phyloP scores from a whole-genome alignment of 2,329 filamentous ascomycete genomes.

The Lasiodiplodia gonubiensis region DNA sequence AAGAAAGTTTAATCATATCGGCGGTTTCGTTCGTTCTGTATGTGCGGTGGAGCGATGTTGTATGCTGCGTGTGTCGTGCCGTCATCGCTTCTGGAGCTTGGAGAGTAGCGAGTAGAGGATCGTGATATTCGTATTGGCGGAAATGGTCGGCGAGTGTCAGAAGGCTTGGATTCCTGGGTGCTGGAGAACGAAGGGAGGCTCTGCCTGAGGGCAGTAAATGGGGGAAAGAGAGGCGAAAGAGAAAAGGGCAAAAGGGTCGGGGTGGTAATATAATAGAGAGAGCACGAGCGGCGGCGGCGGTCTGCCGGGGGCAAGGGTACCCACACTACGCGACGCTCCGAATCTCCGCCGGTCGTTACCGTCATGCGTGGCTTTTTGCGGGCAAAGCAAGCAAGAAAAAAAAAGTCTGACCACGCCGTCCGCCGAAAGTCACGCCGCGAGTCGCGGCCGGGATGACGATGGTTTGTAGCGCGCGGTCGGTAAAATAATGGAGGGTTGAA shows the following conservation, averaged over 20 bases:
- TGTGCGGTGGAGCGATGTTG: neutral
- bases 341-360: conserved; percentile 16
- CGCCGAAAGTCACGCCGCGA: conserved; percentile 14
- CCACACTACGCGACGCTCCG: neutral
- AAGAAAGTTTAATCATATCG: neutral
- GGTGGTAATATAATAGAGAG: neutral
- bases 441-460: neutral
- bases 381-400: neutral
- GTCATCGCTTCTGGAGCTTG: neutral
- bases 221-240: neutral
- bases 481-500: neutral
- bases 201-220: neutral
- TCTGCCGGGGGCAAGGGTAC: neutral
- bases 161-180: neutral
- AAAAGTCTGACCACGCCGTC: neutral
- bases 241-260: neutral
- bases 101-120: neutral
- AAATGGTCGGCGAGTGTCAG: neutral
- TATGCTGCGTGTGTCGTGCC: neutral
- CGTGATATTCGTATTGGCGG: neutral
- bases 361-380: neutral
- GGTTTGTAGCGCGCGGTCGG: neutral
- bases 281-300: neutral
- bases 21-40: neutral
- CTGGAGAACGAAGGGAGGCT: neutral